Conservation (phyloP, 495 filamentous ascomycete genomes). For the Zalerion maritima region DNA sequence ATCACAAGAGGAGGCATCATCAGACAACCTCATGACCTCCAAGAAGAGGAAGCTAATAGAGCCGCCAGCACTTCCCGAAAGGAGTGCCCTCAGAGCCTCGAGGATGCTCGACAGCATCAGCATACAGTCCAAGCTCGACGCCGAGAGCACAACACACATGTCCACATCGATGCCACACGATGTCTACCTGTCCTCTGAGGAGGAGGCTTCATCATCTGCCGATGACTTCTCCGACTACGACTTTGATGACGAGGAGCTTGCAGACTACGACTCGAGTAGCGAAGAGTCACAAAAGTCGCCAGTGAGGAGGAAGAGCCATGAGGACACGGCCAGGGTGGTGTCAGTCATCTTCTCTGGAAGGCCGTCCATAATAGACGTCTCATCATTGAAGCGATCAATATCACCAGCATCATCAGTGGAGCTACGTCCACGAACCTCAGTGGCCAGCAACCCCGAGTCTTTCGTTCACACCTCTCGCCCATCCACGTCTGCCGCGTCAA, state of each 20-base stretch:
- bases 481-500: constrained; percentile 16
- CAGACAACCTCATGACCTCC: constrained; percentile 14
- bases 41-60: constrained; percentile 14
- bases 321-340: constrained; percentile 33
- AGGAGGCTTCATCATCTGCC: constrained; percentile 34
- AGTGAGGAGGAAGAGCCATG: constrained; percentile 22
- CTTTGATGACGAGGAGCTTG: too few relatives aligned
- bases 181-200: constrained; percentile 36
- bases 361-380: constrained; percentile 31
- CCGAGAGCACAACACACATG: constrained; percentile 17
- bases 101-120: constrained; percentile 22
- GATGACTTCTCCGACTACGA: constrained; percentile 36
- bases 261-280: constrained; percentile 29
- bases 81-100: constrained; percentile 29
- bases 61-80: constrained; percentile 21
- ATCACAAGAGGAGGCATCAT: constrained; percentile 14
- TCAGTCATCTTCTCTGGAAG: constrained; percentile 33
- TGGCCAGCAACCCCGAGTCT: constrained; percentile 4
- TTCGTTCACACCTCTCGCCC: constrained; percentile 12
- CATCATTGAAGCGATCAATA: constrained; percentile 20
- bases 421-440: constrained; percentile 3
- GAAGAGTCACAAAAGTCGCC: constrained; percentile 21
- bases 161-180: constrained; percentile 23
- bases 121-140: constrained; percentile 21
- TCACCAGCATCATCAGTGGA: constrained; percentile 13